Conservation (phyloP, 306 rosid species). For the Hylodesmum podocarpum region DNA sequence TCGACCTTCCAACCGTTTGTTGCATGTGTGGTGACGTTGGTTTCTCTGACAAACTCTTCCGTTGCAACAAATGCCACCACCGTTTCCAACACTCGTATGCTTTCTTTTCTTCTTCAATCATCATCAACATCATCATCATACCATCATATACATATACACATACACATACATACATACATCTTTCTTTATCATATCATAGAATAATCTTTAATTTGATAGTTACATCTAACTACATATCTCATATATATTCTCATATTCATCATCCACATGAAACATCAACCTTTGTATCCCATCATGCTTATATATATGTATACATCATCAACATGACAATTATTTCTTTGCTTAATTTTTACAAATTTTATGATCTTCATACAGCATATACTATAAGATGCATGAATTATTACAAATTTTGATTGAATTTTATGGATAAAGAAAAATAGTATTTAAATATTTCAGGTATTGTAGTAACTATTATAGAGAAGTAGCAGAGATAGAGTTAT, state of each 20-base stretch:
- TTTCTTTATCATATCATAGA: slow-evolving; percentile 19
- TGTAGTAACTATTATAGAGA: slow-evolving; percentile 82
- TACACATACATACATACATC: neutral
- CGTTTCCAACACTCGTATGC: slow-evolving; percentile 93
- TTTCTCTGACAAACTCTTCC: slow-evolving; percentile 89
- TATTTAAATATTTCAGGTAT: slow-evolving; percentile 55
- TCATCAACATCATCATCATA: slow-evolving; percentile 10
- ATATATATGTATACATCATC: neutral
- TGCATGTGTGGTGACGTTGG: slow-evolving; percentile 99
- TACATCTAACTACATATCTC: slow-evolving; percentile 14
- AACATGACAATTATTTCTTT: neutral
- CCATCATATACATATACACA: too few relatives aligned
- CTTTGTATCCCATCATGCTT: neutral
- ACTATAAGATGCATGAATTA: too few relatives aligned
- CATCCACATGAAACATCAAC: too few relatives aligned
- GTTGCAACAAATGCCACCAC: slow-evolving; percentile 80
- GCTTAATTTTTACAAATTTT: too few relatives aligned
- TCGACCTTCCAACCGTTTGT: slow-evolving; percentile 77
- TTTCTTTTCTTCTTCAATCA: neutral
- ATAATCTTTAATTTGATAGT: slow-evolving; percentile 11
- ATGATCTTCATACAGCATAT: too few relatives aligned
- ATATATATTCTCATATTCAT: neutral
- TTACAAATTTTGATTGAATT: too few relatives aligned
- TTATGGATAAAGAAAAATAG: too few relatives aligned
- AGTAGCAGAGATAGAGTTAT: slow-evolving; percentile 50